Evolutionary conservation across 179 eudicot species (phyloP), one percentile per base, ranked within the genome.

Genomic region (Corrigiola litoralis): DNA sequence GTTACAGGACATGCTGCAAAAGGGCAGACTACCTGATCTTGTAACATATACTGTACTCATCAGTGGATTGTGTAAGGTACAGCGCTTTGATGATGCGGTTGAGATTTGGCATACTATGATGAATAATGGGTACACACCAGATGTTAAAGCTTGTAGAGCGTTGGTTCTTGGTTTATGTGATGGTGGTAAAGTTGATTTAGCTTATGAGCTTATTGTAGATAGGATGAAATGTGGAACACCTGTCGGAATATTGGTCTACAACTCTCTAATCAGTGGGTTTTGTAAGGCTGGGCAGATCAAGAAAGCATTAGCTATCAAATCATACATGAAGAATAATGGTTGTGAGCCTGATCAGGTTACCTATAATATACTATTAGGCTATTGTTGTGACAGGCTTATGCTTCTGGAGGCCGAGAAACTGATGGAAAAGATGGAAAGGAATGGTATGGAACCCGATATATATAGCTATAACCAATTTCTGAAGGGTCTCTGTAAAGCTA

Each of bases 401-500:
- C 75, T 94, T 40, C 77, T 75, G 9, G 87, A 88, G 80, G 96
- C 95, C 12, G 96, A 86, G 75, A 94, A 86, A 69, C 66, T 94
- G 72, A 74, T 91, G 70, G 75, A 66, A 31, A 76, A 70, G 45
- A 88, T 94, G 96, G 87, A 88, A 73, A 72, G 36, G 63, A 75
- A 72, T 58, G 95, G 90, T 28, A 36, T 79, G 24, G 57, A 70
- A 41, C 90, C 90, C 17, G 99, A 94, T 81, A 47, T 63, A 32
- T 91, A 88, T 68, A 90, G 97, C 85, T 88, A 88, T 47, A 94
- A 94, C 65, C 88, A 86, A 77, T 82, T 94, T 67, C 72, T 94
- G 37, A 94, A 91, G 74, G 99, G 99, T 70, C 84, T 94, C 70
- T 95, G 97, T 77, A 88, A 88, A 61, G 87, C 90, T 31, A 82